phyloP scores from a whole-genome alignment of 1,284 basidiomycete species.

The Ganoderma lingzhi region DNA sequence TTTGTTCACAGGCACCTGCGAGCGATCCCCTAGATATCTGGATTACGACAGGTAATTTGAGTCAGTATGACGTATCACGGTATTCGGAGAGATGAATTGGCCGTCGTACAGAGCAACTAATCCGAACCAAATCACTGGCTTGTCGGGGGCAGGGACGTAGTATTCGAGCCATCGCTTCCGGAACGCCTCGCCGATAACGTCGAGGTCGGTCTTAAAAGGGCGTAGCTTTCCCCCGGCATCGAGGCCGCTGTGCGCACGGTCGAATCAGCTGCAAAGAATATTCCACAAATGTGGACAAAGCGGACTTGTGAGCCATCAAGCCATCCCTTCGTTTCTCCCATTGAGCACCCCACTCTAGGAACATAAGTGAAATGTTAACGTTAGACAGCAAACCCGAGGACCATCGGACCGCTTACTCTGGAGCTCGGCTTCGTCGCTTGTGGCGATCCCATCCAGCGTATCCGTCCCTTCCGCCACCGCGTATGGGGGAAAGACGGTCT shows the following conservation, averaged over 20 bases:
- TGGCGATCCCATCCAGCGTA: slow-evolving; percentile 54
- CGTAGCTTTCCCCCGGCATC: slow-evolving; percentile 60
- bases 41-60: neutral
- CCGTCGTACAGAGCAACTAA: slow-evolving; percentile 42
- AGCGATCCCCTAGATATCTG: slow-evolving; percentile 42
- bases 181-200: slow-evolving; percentile 54
- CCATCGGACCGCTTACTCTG: slow-evolving; percentile 40
- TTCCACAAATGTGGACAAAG: neutral
- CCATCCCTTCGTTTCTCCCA: slow-evolving; percentile 57
- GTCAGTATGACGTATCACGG: slow-evolving; percentile 1
- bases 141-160: slow-evolving; percentile 56
- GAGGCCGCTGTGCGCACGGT: slow-evolving; percentile 42
- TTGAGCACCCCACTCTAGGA: slow-evolving; percentile 47
- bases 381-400: neutral
- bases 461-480: slow-evolving; percentile 48
- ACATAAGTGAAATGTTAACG: neutral
- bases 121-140: slow-evolving; percentile 52
- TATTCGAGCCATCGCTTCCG: slow-evolving; percentile 50
- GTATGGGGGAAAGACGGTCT: slow-evolving; percentile 45
- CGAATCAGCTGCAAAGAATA: neutral
- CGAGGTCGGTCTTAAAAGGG: slow-evolving; percentile 52
- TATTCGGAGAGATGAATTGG: neutral
- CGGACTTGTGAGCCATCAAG: slow-evolving; percentile 59
- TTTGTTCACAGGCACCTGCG: slow-evolving; percentile 38
- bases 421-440: slow-evolving; percentile 42